Evolutionary conservation across 164 flowering plant genomes (phyloP).

Genomic region (Stephania cephalantha): DNA sequence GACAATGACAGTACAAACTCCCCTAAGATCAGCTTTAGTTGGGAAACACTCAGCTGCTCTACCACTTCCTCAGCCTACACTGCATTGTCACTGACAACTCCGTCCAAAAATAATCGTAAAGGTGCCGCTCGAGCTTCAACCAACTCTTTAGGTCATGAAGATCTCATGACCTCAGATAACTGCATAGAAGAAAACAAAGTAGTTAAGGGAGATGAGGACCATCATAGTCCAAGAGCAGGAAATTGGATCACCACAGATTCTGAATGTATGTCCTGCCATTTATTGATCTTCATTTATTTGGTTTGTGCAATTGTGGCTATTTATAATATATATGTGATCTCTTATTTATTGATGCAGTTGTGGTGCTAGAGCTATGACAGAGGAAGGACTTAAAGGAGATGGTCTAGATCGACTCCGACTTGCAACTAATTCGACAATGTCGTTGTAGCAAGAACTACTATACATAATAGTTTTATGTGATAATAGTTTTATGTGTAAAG

Average conservation of each 20-base stretch:
- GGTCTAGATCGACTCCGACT: not conserved
- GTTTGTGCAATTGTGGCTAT: not conserved
- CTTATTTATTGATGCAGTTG: constrained; percentile 41
- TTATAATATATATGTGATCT: not conserved
- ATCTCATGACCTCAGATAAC: constrained; percentile 6
- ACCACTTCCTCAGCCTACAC: constrained; percentile 49
- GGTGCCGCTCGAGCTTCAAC: constrained; percentile 16
- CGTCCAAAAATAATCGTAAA: constrained; percentile 17
- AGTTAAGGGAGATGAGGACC: constrained; percentile 16
- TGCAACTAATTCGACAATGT: not conserved
- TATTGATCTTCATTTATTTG: not conserved
- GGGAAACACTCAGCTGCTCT: constrained; percentile 80
- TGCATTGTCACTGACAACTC: constrained; percentile 41
- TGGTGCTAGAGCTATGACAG: constrained; percentile 78
- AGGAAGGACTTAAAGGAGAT: not conserved
- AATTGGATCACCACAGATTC: constrained; percentile 93
- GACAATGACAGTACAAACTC: constrained; percentile 53
- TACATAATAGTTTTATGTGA: not conserved
- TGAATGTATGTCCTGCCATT: constrained; percentile 44
- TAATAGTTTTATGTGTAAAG: not conserved
- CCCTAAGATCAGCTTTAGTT: constrained; percentile 76
- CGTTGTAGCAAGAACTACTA: not conserved
- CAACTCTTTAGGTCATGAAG: constrained; percentile 17
- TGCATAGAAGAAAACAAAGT: constrained; percentile 1
- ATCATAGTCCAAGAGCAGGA: constrained; percentile 29